A percentile compares a stretch with the other conserved stretches of the same genome.
These are phyloP conservation scores for Calonectria pauciramosa DNA, from an alignment of 2,329 filamentous ascomycete species.

Conservation along the genomic window DNA sequence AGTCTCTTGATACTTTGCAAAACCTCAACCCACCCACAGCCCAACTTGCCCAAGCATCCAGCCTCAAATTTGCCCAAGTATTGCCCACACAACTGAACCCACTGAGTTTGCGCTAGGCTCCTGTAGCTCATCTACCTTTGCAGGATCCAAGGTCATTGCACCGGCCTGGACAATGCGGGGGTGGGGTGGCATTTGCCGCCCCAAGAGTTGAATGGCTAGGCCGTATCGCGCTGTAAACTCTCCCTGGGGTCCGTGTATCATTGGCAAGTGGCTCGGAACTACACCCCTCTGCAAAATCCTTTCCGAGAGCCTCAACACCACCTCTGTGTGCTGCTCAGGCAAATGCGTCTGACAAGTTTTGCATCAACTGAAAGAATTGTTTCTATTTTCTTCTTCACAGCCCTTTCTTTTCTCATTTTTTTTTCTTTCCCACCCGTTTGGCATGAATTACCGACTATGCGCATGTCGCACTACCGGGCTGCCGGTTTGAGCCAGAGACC, in stretches of 20 bases:
- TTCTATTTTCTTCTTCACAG: background rate
- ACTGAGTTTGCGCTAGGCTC: background rate
- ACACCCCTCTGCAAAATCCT: background rate
- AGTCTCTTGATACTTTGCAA: background rate
- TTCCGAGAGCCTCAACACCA: background rate
- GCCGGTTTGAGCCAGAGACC: background rate
- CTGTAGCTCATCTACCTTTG: background rate
- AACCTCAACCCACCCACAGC: background rate
- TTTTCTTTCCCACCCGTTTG: background rate
- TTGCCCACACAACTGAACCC: background rate
- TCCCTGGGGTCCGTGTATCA: background rate
- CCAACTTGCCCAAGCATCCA: background rate
- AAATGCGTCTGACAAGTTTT: background rate
- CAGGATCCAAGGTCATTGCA: background rate
- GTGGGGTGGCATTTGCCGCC: background rate
- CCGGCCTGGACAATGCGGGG: background rate
- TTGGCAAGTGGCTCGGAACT: background rate
- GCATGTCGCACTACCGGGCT: background rate
- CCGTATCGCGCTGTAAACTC: background rate
- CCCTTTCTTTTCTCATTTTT: background rate
- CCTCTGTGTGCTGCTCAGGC: background rate
- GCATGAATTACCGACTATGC: background rate
- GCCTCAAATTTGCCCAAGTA: background rate
- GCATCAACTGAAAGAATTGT: background rate
- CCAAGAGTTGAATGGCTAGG: background rate